Percentiles rank a stretch among this genome's conserved stretches.
Conservation (phyloP, 805 yeast genomes). For the Sugiyamaella marilandica region DNA sequence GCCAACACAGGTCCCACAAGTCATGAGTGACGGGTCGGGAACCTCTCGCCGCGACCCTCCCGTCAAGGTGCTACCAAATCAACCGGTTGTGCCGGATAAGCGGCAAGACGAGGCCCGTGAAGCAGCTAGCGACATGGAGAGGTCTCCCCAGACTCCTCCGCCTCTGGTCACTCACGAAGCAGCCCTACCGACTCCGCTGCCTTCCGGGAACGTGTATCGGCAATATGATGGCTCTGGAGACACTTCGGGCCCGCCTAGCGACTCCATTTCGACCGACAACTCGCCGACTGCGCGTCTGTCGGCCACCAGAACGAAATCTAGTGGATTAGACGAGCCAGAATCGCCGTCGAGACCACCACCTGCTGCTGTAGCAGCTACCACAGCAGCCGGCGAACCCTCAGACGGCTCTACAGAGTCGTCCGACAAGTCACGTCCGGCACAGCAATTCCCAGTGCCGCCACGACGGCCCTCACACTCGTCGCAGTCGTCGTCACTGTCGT, state of each 20-base stretch:
- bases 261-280: background rate
- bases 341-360: background rate
- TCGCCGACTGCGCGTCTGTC: too few relatives aligned
- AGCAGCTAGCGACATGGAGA: too few relatives aligned
- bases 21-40: too few relatives aligned
- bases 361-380: background rate
- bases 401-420: too few relatives aligned
- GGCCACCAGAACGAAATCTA: too few relatives aligned
- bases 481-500: background rate
- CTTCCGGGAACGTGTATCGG: constrained; percentile 17
- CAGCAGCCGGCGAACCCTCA: too few relatives aligned
- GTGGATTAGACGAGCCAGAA: background rate
- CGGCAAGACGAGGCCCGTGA: too few relatives aligned
- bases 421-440: background rate
- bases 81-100: too few relatives aligned
- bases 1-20: too few relatives aligned
- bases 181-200: constrained; percentile 19
- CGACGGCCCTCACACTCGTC: background rate
- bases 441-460: background rate
- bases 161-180: constrained; percentile 4
- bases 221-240: background rate
- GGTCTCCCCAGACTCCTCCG: constrained; percentile 3
- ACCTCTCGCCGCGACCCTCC: too few relatives aligned
- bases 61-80: too few relatives aligned
- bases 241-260: background rate